Percentiles rank a stretch among this genome's conserved stretches.
Evolutionary conservation across 2,329 filamentous ascomycete genomes (phyloP).

Genomic region (Fonsecaea erecta): DNA sequence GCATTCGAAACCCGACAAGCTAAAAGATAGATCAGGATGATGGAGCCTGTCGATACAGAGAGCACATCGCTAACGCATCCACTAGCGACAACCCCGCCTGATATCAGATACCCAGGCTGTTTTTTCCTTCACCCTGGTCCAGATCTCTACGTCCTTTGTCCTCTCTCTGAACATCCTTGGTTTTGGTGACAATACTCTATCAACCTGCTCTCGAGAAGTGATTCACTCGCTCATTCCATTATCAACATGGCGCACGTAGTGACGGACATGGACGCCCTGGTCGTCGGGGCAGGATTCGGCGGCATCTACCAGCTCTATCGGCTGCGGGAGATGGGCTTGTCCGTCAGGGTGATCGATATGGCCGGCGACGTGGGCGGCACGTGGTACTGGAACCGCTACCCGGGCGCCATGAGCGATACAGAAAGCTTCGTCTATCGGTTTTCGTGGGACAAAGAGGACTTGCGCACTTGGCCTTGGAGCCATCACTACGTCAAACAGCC

Average conservation of each 20-base stretch:
- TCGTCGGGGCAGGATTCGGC: conserved; percentile 42
- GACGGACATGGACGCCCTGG: conserved; percentile 37
- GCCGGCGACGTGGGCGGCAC: conserved; percentile 50
- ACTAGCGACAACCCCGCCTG: neutral
- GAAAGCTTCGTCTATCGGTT: conserved; percentile 42
- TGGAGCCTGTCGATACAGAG: conserved; percentile 10
- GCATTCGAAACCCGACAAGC: conserved; percentile 9
- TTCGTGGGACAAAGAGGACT: conserved; percentile 44
- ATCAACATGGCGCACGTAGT: conserved; percentile 1
- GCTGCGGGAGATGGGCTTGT: conserved; percentile 56
- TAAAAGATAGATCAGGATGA: neutral
- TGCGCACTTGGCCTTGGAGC: conserved; percentile 28
- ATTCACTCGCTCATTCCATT: neutral
- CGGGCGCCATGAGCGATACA: conserved; percentile 44
- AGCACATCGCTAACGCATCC: neutral
- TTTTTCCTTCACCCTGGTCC: neutral
- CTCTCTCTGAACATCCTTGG: neutral
- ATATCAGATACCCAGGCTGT: neutral
- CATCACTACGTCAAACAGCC: conserved; percentile 34
- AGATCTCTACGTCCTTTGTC: neutral
- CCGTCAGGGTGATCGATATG: conserved; percentile 57
- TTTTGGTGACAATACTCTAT: neutral
- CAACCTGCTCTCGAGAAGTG: neutral
- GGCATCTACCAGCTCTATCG: conserved; percentile 60
- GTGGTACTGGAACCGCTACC: conserved; percentile 48